A percentile compares a stretch with the other conserved stretches of the same genome.
phyloP scores from a whole-genome alignment of 2,329 filamentous ascomycete species.

The Apiospora koreana region DNA sequence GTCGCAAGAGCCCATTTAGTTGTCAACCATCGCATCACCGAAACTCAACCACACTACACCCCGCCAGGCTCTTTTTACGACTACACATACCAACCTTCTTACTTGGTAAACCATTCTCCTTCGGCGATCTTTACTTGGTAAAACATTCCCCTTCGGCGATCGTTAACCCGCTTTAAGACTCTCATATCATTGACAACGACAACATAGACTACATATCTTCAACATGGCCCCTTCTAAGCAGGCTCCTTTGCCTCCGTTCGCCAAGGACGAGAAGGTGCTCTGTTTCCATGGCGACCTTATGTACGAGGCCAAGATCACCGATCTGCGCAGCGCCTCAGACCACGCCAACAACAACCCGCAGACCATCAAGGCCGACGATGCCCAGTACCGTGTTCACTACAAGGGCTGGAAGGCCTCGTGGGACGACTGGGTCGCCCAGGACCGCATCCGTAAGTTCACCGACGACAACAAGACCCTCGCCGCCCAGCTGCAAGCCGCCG shows the following conservation, averaged over 20 bases:
- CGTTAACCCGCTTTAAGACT: not conserved
- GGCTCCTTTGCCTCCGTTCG: conserved; percentile 48
- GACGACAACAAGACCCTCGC: conserved; percentile 95
- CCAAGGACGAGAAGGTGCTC: conserved; percentile 88
- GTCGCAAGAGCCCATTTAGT: not conserved
- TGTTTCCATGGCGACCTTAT: conserved; percentile 98
- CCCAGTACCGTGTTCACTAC: conserved; percentile 93
- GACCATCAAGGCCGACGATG: conserved; percentile 66
- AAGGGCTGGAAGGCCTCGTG: conserved; percentile 99
- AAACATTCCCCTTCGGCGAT: not conserved
- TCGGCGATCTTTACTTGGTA: not conserved
- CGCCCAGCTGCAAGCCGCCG: conserved; percentile 65
- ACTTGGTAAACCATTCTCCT: not conserved
- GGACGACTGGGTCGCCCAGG: conserved; percentile 97
- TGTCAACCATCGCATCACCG: not conserved
- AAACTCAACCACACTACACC: not conserved
- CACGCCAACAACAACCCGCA: conserved; percentile 58
- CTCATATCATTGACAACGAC: conserved; percentile 4
- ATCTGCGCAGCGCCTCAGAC: conserved; percentile 49
- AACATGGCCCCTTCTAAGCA: conserved; percentile 42
- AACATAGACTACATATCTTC: conserved; percentile 9
- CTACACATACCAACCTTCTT: not conserved
- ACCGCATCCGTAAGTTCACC: conserved; percentile 90
- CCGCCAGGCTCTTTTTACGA: not conserved
- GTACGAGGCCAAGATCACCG: conserved; percentile 95